phyloP scores from a whole-genome alignment of 1,284 basidiomycete species.

The Ceratobasidium sp. region DNA sequence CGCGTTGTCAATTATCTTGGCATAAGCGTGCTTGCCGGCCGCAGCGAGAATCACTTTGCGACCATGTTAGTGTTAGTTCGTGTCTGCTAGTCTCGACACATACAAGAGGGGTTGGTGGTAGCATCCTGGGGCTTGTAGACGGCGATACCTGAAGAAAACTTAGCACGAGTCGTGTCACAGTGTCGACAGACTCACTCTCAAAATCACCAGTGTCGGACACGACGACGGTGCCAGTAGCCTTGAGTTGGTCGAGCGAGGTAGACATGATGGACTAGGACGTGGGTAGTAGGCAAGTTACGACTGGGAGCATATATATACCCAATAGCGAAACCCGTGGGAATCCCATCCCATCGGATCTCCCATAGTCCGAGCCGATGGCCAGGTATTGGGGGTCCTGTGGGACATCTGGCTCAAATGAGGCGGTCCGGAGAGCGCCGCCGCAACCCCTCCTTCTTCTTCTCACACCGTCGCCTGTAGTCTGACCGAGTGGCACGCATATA shows the following conservation, averaged over 20 bases:
- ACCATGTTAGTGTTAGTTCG: background rate
- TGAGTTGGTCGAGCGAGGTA: slow-evolving; percentile 88
- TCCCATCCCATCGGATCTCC: slow-evolving; percentile 37
- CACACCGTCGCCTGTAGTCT: slow-evolving; percentile 2
- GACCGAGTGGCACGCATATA: slow-evolving; percentile 7
- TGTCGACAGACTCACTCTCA: slow-evolving; percentile 67
- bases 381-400: background rate
- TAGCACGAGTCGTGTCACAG: slow-evolving; percentile 1
- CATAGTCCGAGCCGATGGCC: background rate
- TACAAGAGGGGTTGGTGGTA: slow-evolving; percentile 91
- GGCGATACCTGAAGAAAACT: slow-evolving; percentile 73
- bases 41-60: slow-evolving; percentile 83
- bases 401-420: slow-evolving; percentile 24
- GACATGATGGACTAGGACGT: slow-evolving; percentile 70
- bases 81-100: background rate
- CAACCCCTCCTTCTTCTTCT: slow-evolving; percentile 9
- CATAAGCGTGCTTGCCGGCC: slow-evolving; percentile 90
- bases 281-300: background rate
- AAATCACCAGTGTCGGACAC: slow-evolving; percentile 95
- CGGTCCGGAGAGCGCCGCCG: slow-evolving; percentile 26
- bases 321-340: slow-evolving; percentile 38
- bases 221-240: slow-evolving; percentile 92
- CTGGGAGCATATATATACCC: slow-evolving; percentile 33
- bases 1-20: slow-evolving; percentile 86
- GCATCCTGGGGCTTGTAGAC: slow-evolving; percentile 96